Evolutionary conservation across 192 early-diverging fungal genomes (phyloP), one percentile per base, ranked within the genome.

Genomic region (Entophlyctis luteolus): DNA sequence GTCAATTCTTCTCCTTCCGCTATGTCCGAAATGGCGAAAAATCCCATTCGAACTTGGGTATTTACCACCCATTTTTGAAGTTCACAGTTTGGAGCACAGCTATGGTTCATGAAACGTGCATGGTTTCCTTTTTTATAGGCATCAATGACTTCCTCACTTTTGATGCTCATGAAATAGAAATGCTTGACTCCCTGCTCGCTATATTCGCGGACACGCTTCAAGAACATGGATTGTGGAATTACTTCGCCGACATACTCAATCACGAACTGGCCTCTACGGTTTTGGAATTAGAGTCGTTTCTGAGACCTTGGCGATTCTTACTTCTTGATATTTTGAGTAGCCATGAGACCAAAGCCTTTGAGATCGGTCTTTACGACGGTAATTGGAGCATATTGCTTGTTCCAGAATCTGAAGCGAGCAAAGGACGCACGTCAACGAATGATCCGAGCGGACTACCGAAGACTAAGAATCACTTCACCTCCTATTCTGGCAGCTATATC

Each of bases 211-310:
- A 88, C 88, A 12, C 97, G 83, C 70, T 92, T 90, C 48, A 88
- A 72, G 69, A 97, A 97, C 67, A 89, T 87, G 18, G 75, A 49
- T n/a, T 84, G 78, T 3, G 93, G 77, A 31, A 99, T 87, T 0
- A 99, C 89, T 72, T 99, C 97, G 31, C 97, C 97, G 63, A 92
- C 87, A 75, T 99, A 99, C 73, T 99, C 97, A 78, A 97, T 93
- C 45, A 99, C 89, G 78, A 99, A 98, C 14, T 81, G 71, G 48
- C 88, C 89, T n/a, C 91, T 90, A 63, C 35, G 37, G 55, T 5
- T 25, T 73, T 74, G 18, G 46, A 66, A 16, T 28, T 22, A 47
- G 29, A 23, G 42, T n/a, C 18, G 28, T 25, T 50, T 3, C 29
- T 59, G 22, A 53, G 14, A 59, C n/a, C 20, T 35, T 46, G 28